Evolutionary conservation across 1,284 basidiomycete species (phyloP), one percentile per base, ranked within the genome.

Genomic region (Mycena citricolor): DNA sequence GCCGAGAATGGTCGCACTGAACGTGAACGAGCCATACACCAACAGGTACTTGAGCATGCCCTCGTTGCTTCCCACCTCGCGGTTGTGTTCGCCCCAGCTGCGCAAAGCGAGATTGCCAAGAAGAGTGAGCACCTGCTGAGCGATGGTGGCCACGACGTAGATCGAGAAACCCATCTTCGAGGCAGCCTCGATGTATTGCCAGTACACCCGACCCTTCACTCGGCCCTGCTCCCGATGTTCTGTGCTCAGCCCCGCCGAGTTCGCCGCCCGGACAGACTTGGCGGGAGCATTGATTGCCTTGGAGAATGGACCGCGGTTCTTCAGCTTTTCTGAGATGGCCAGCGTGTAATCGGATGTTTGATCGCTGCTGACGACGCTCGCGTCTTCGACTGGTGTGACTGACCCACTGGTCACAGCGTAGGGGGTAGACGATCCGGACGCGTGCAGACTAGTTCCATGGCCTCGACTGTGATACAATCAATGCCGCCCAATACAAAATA

Each of bases 201-300:
- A 63, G 64, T 97, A 97, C 2, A 95, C 87, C 14, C 76, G 67
- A 24, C 63, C 59, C 65, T 94, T 94, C 52, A 95, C 91, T 12
- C 76, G 77, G 2, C 94, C 93, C 60, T 86, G 83, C 57, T 94
- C 90, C 32, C 74, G 76, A 58, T 91, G 84, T 61, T 94, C 92
- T 58, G 88, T 86, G 2, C 80, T 71, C 11, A 76, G 58, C 3
- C 79, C 81, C 26, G 69, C 65, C 2, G 71, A 63, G 41, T 66
- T 53, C n/a, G 67, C 54, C 14, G 68, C 60, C 25, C 70, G 62
- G 7, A 61, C 54, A 4, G 73, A 61, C 3, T 68, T 60, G 22
- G 65, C 59, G 24, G 65, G 49, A 3, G 68, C 66, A 31, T 80
- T 53, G 25, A 63, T 59, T n/a, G 81, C 75, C 54, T 73, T 76